Percentiles rank a stretch among this genome's conserved stretches.
Evolutionary conservation across 192 early-diverging fungal species (phyloP).

Genomic region (Backusella sp.): DNA sequence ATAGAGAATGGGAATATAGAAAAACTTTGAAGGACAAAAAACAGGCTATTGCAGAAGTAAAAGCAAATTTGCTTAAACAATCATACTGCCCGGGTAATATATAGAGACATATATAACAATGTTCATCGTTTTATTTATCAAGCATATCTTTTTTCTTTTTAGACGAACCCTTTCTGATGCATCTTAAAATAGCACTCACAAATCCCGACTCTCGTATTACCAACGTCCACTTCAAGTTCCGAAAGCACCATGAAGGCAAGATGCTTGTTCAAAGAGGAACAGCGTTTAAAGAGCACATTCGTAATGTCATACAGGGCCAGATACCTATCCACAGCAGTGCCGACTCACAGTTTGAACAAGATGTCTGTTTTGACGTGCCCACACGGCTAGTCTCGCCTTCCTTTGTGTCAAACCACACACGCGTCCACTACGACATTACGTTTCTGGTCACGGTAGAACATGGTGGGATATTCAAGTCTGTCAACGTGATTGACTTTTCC

Average conservation of each 20-base stretch:
- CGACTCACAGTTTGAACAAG: constrained; percentile 3
- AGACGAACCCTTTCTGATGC: constrained; percentile 33
- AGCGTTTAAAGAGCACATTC: constrained; percentile 37
- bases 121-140: too few species aligned
- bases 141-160: background rate
- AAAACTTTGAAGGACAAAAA: constrained; percentile 32
- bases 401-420: constrained; percentile 39
- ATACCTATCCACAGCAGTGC: background rate
- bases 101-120: too few species aligned
- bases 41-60: constrained; percentile 20
- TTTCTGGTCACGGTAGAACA: constrained; percentile 30
- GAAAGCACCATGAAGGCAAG: constrained; percentile 48
- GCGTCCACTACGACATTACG: constrained; percentile 39
- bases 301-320: constrained; percentile 24
- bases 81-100: constrained; percentile 24
- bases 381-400: constrained; percentile 42
- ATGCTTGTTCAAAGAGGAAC: constrained; percentile 40
- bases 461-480: constrained; percentile 37
- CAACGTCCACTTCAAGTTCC: constrained; percentile 32
- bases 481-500: constrained; percentile 32
- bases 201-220: constrained; percentile 25
- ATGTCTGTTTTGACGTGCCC: constrained; percentile 33
- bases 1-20: constrained; percentile 34
- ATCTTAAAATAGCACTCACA: constrained; percentile 27
- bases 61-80: constrained; percentile 35